Percentiles rank a stretch among this genome's conserved stretches.
Evolutionary conservation across 441 rosid species (phyloP).

Genomic region (Corymbia citriodora): DNA sequence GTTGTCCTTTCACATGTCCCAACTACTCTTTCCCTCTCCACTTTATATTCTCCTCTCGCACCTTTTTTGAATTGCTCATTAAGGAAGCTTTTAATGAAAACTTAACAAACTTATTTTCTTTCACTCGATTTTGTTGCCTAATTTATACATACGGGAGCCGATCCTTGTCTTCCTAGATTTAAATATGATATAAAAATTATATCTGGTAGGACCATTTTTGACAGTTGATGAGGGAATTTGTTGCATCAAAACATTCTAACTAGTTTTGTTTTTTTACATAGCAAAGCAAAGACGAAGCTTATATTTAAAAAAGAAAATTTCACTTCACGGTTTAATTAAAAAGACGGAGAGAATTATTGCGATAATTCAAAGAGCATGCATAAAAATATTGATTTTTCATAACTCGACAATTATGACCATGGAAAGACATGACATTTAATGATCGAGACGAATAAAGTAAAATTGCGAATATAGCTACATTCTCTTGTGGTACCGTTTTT

Average conservation of each 20-base stretch:
- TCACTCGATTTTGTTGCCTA: not conserved
- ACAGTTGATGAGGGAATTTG: not conserved
- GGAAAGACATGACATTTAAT: not conserved
- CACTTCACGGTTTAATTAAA: not conserved
- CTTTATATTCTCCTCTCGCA: not conserved
- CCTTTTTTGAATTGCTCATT: not conserved
- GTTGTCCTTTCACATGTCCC: not conserved
- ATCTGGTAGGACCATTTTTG: not conserved
- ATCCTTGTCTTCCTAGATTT: not conserved
- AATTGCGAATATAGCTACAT: accelerated
- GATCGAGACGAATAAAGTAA: not conserved
- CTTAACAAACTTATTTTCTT: not conserved
- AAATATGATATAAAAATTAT: not conserved
- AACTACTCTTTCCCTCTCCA: not conserved
- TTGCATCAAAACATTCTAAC: not conserved
- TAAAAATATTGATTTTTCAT: not conserved
- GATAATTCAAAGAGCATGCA: not conserved
- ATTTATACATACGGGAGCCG: not conserved
- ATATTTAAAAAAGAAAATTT: too few relatives aligned
- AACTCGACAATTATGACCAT: not conserved
- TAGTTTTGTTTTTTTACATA: too few relatives aligned
- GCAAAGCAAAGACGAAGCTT: too few relatives aligned
- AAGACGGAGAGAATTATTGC: not conserved
- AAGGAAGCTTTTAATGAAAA: not conserved
- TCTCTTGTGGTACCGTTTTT: accelerated